Conservation (phyloP, 345 rosid species). For the Arabidopsis suecica region DNA sequence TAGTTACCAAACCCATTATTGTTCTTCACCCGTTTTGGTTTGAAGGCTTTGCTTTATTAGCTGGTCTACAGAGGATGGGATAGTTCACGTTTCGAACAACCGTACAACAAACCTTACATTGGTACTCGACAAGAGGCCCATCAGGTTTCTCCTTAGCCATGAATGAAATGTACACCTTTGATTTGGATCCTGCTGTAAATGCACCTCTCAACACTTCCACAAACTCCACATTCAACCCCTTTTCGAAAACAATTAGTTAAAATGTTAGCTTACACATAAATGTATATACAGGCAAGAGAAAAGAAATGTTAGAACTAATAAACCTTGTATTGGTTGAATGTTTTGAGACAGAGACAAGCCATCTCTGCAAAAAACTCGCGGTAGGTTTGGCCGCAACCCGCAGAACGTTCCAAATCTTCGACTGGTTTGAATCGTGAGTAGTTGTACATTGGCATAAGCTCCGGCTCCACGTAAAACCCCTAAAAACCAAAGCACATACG, state of each 20-base stretch:
- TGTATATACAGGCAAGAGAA: too few relatives aligned
- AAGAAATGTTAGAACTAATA: too few relatives aligned
- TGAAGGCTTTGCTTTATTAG: not conserved
- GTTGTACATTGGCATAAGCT: not conserved
- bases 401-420: not conserved
- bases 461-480: conserved; percentile 27
- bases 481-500: not conserved
- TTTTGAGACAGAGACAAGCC: not conserved
- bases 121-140: conserved; percentile 15
- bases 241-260: too few relatives aligned
- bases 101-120: conserved; percentile 9
- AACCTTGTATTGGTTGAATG: not conserved
- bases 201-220: not conserved
- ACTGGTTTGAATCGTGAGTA: not conserved
- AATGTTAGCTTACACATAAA: too few relatives aligned
- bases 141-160: conserved; percentile 20
- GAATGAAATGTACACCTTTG: conserved; percentile 1
- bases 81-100: not conserved
- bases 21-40: not conserved
- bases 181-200: not conserved
- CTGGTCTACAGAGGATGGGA: conserved; percentile 8
- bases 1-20: too few relatives aligned
- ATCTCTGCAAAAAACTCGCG: conserved; percentile 11
- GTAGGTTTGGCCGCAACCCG: not conserved
- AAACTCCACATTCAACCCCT: not conserved